Conservation (phyloP, 306 rosid genomes). For the Malus asiatica region DNA sequence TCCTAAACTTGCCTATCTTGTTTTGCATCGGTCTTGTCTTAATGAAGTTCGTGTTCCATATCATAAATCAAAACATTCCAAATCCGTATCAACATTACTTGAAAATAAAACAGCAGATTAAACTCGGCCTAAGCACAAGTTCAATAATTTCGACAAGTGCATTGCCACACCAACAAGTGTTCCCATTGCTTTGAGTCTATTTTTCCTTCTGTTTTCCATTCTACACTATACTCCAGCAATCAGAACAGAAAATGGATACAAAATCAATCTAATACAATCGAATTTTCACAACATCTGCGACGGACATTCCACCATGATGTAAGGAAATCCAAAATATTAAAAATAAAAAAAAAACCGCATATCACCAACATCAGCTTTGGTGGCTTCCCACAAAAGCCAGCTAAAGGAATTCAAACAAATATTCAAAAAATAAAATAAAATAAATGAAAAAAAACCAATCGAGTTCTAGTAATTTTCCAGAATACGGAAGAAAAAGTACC, state of each 20-base stretch:
- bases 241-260: background rate
- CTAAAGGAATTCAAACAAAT: background rate
- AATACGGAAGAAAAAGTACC: slow-evolving; percentile 39
- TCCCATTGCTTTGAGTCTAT: background rate
- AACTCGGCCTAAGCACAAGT: background rate
- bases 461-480: slow-evolving; percentile 20
- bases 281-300: background rate
- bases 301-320: background rate
- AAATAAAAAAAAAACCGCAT: background rate
- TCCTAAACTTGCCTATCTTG: background rate
- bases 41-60: background rate
- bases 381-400: background rate
- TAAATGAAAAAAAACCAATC: background rate
- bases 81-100: background rate
- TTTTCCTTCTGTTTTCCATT: background rate
- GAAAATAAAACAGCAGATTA: too few species aligned
- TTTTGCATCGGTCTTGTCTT: background rate
- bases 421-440: background rate
- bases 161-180: background rate
- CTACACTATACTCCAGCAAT: background rate
- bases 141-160: background rate
- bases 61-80: background rate
- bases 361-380: background rate
- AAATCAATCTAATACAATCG: background rate
- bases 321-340: background rate